Evolutionary conservation across 2,329 filamentous ascomycete genomes (phyloP).

Genomic region (Dryadomyces quercivorus): DNA sequence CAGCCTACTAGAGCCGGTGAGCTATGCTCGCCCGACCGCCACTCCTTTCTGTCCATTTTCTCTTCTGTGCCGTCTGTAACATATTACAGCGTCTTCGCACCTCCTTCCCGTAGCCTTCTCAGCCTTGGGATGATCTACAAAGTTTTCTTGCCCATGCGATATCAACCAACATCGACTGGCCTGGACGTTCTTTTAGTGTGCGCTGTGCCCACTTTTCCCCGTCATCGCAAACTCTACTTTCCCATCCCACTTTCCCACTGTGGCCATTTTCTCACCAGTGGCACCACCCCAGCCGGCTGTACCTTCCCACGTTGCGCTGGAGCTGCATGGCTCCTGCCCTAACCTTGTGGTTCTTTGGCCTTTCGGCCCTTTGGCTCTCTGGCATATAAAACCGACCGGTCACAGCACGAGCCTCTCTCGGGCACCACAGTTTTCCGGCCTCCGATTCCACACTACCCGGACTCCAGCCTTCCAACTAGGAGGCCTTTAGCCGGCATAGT

Average conservation of each 20-base stretch:
- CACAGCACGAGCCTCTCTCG: no score
- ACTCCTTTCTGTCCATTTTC: neutral
- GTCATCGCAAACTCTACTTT: constrained; percentile 4
- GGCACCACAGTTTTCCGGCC: no score
- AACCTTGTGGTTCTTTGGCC: neutral
- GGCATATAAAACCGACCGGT: neutral
- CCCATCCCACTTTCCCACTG: constrained; percentile 3
- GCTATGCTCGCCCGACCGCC: no score
- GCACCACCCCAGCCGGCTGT: constrained; percentile 1
- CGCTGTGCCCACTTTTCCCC: neutral
- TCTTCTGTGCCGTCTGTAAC: neutral
- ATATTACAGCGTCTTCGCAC: neutral
- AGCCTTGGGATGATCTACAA: neutral
- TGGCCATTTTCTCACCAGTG: neutral
- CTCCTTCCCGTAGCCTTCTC: neutral
- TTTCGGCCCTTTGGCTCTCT: neutral
- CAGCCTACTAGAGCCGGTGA: no score
- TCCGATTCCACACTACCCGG: no score
- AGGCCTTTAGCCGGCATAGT: no score
- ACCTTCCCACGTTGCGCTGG: neutral
- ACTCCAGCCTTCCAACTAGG: no score
- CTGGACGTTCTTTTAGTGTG: neutral
- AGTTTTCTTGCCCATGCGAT: neutral
- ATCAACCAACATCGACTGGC: neutral
- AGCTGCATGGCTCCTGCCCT: neutral